Percentiles rank a stretch among this genome's conserved stretches.
Evolutionary conservation across 345 rosid genomes (phyloP).

Genomic region (Arabidopsis arenosa): DNA sequence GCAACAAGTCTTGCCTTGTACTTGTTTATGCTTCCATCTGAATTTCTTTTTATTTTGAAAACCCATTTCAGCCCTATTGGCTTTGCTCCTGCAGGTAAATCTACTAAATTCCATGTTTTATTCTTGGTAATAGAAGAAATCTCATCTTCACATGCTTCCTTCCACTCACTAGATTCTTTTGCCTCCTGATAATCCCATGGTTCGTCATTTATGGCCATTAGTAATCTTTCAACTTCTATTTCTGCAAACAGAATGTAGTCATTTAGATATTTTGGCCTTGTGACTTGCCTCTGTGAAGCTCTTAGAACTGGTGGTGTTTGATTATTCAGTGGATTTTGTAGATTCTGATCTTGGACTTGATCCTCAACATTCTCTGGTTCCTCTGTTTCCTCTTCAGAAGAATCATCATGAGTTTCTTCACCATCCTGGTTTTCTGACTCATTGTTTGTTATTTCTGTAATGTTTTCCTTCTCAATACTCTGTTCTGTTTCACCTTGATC

Average conservation of each 20-base stretch:
- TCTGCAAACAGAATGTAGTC: background rate
- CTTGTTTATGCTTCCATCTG: background rate
- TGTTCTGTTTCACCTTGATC: too few relatives aligned
- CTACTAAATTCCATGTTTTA: background rate
- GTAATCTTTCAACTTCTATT: accelerated
- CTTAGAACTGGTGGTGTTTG: background rate
- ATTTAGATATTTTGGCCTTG: too few relatives aligned
- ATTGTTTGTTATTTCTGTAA: too few relatives aligned
- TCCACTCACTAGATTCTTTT: background rate
- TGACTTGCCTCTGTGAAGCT: background rate
- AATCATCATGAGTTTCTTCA: too few relatives aligned
- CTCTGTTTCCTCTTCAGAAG: too few relatives aligned
- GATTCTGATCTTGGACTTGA: too few relatives aligned
- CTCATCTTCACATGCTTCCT: background rate
- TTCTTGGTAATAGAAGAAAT: background rate
- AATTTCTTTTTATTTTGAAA: background rate
- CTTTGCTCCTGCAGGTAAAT: background rate
- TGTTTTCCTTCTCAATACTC: too few relatives aligned
- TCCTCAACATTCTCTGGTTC: too few relatives aligned
- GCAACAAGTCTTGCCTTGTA: background rate
- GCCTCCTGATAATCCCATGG: background rate
- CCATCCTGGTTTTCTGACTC: too few relatives aligned
- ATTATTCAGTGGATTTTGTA: accelerated
- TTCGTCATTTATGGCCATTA: background rate
- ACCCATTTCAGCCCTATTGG: background rate